Conservation (phyloP, 73 alveolate genomes). For the Paramecium biaurelia region DNA sequence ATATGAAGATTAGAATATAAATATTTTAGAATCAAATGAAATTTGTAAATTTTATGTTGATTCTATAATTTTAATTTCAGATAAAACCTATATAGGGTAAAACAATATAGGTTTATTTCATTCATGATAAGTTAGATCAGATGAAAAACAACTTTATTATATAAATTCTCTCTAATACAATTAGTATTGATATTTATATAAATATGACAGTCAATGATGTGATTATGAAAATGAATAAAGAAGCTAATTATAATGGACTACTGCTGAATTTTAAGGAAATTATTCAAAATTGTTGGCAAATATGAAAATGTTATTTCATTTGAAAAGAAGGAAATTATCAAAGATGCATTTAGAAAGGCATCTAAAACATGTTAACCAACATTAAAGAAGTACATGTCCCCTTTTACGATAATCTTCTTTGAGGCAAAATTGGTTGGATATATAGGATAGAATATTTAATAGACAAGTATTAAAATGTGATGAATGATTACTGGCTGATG, state of each 20-base stretch:
- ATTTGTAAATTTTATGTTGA: background rate
- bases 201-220: conserved; percentile 26
- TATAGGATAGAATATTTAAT: conserved; percentile 34
- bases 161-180: no score
- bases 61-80: background rate
- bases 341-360: conserved; percentile 21
- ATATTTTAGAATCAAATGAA: no score
- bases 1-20: no score
- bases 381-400: background rate
- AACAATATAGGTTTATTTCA: no score
- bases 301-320: conserved; percentile 32
- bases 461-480: background rate
- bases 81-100: no score
- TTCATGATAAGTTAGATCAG: no score
- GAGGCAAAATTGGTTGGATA: background rate
- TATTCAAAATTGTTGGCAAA: background rate
- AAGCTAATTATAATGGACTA: background rate
- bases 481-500: background rate
- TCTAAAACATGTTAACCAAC: background rate
- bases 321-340: background rate
- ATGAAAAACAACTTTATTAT: no score
- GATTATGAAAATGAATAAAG: background rate
- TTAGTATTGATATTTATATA: background rate
- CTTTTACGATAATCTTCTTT: background rate
- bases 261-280: background rate